Evolutionary conservation across 352 stramenopile species (phyloP), one percentile per base, ranked within the genome.

Genomic region (Phytophthora citricola): DNA sequence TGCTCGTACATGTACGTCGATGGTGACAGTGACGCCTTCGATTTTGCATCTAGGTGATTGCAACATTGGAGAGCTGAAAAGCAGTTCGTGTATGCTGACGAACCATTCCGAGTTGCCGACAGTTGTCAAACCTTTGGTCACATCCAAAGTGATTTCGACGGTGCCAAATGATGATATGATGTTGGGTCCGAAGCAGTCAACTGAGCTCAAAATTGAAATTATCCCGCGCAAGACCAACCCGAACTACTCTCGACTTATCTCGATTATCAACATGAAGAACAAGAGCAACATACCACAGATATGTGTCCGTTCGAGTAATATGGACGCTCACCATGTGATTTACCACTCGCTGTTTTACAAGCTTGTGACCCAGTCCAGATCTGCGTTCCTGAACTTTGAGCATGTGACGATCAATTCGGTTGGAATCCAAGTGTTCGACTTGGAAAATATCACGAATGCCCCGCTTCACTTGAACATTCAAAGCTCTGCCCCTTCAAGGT

Each of bases 341-440:
- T 97, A 97, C 56, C 89, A 97, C 57, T 97, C 89, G 31, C 68
- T 95, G 32, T 97, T 95, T 59, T 97, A 97, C 85, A 95, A 94
- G 52, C 73, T 97, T 22, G 55, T 95, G 55, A 97, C 89, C 17
- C 87, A 85, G 40, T 92, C 86, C 26, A 88, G 80, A 53, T 94
- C 87, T 11, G 89, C 87, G 41, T 95, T 96, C 47, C 58, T 96
- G 31, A 96, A 95, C 44, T 96, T 96, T 53, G 89, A 96, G 22
- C 82, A 95, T 26, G 82, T 96, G 27, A 69, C 83, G n/a, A 79
- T 92, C 34, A 96, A 95, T 62, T 92, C 85, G 2, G 68, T 91
- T 55, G 85, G 89, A 17, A 88, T 96, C 24, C 89, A 95, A 81
- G 81, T 96, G 3, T 96, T 96, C 43, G 87, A 93, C 54, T 66